Base-by-base conservation (phyloP, 768 basidiomycete species). In the Mrakia frigida region DNA sequence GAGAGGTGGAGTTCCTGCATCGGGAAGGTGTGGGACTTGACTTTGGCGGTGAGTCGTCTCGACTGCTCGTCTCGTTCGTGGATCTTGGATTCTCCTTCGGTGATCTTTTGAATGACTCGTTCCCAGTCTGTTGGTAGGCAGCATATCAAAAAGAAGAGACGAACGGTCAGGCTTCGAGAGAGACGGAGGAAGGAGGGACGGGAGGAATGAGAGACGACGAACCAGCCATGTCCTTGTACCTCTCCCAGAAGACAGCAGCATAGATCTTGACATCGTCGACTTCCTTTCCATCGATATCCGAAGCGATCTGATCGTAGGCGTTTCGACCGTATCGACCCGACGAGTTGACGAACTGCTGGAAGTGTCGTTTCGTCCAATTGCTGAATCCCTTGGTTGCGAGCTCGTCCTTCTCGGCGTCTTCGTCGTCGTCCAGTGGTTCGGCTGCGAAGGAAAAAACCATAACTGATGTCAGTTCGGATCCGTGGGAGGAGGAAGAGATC, bases 1-100 rank as follows among this genome's bases (percentile, higher is more conserved):
- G 92, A 91, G 72, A 98, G 89, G 83, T 96, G 92, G 68, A 99
- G 89, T 83, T 97, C 95, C 82, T 98, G 96, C 90, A 98, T 94
- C 1, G 97, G 97, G 83, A 91, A 93, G 53, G 88, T 86, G 76
- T 92, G 91, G 1, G 91, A 91, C 31, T 85, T 85, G 80, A 98
- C 92, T 83, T 98, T 98, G 81, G 89, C 87, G 71, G 89, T 85
- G 41, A 98, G 88, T 11, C 95, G 88, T 43, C 87, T 86, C 70
- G 82, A 81, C 79, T 92, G 90, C 23, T 92, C 87, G 80, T 92
- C 91, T 73, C 90, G 90, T 82, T 90, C 82, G 28, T 80, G 90
- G 43, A 94, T 92, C 81, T 93, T 94, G 4, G 90, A 90, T 81
- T 96, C 93, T 41, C 94, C 95, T 81, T 93, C 91, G 31, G 89